A percentile compares a stretch with the other conserved stretches of the same genome.
phyloP scores from a whole-genome alignment of 108 stramenopile genomes.

The Skeletonema grethae region DNA sequence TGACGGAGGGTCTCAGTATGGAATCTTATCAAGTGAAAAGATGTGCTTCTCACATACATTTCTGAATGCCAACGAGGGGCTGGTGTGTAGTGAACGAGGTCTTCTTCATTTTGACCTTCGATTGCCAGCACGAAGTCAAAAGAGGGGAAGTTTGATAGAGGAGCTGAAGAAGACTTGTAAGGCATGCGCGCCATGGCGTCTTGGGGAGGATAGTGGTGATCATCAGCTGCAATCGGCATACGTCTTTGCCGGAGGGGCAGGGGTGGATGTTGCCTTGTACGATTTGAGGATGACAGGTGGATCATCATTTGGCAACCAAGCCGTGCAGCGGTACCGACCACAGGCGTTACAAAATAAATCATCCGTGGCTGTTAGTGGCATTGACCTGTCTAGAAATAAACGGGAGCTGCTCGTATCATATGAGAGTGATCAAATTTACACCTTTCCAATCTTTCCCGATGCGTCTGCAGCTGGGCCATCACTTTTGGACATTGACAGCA shows the following conservation, averaged over 20 bases:
- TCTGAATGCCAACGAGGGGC: conserved; percentile 62
- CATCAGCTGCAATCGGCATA: conserved; percentile 66
- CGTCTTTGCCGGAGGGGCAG: conserved; percentile 71
- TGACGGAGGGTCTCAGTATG: conserved; percentile 19
- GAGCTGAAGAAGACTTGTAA: conserved; percentile 54
- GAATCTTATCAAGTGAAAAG: conserved; percentile 20
- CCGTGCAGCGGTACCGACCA: conserved; percentile 63
- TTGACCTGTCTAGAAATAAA: conserved; percentile 71
- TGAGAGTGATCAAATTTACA: conserved; percentile 82
- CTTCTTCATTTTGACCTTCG: conserved; percentile 75
- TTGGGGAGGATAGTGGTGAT: conserved; percentile 1
- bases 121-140: conserved; percentile 64
- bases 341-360: conserved; percentile 24
- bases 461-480: conserved; percentile 50
- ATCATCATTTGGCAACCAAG: conserved; percentile 15
- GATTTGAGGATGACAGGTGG: conserved; percentile 78
- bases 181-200: conserved; percentile 62
- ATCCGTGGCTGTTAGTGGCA: conserved; percentile 73
- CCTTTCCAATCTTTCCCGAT: conserved; percentile 73
- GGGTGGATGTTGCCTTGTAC: conserved; percentile 59
- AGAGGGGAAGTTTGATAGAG: conserved; percentile 50
- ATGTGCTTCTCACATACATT: conserved; percentile 86
- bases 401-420: conserved; percentile 76
- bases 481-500: conserved; percentile 39
- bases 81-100: conserved; percentile 80